phyloP scores from a whole-genome alignment of 805 yeast species.

The Saturnispora gosingensis region DNA sequence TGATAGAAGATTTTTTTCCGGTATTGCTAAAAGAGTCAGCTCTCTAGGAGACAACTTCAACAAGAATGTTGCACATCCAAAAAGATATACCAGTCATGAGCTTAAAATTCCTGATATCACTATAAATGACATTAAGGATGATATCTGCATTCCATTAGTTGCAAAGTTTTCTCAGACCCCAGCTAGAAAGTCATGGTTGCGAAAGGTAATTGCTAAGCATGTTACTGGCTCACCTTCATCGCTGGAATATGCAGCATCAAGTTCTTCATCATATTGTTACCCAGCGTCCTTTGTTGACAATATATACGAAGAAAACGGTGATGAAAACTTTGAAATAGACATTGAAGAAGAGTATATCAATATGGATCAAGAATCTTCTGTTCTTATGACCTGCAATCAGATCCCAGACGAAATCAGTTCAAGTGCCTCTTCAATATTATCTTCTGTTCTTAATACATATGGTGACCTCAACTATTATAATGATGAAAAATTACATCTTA shows the following conservation, averaged over 20 bases:
- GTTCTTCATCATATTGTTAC: neutral
- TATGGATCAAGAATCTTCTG: neutral
- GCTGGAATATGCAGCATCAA: neutral
- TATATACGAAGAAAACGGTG: neutral
- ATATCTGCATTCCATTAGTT: neutral
- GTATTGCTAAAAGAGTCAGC: constrained; percentile 3
- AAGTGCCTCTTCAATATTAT: neutral
- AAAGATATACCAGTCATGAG: neutral
- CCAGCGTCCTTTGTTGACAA: neutral
- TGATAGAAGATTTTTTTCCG: neutral
- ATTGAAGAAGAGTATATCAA: neutral
- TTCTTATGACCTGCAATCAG: constrained; percentile 1
- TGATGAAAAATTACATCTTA: neutral
- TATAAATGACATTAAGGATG: neutral
- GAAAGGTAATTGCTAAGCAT: neutral
- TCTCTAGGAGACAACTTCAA: constrained; percentile 1
- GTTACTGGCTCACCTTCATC: neutral
- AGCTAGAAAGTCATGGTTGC: neutral
- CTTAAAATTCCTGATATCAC: neutral
- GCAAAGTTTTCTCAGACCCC: neutral
- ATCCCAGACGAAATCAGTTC: constrained; percentile 1
- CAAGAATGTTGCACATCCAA: neutral
- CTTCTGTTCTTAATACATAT: constrained; percentile 2
- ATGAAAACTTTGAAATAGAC: neutral
- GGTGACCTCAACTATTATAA: neutral